Percentiles rank a stretch among this genome's conserved stretches.
phyloP scores from a whole-genome alignment of 2,329 filamentous ascomycete genomes.

The Exophiala calicioides region DNA sequence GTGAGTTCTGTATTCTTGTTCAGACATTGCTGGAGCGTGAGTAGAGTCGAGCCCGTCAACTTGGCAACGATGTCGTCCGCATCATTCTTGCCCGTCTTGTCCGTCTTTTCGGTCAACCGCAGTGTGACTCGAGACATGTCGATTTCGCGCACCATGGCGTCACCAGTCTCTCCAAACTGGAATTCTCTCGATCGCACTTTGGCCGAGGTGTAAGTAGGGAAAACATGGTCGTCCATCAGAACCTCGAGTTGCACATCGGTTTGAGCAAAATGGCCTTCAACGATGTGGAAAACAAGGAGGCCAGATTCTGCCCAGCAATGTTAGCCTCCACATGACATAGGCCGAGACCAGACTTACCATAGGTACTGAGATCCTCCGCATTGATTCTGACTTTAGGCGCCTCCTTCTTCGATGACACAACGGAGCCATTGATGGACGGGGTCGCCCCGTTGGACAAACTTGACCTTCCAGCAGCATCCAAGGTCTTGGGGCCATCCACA shows the following conservation, averaged over 20 bases:
- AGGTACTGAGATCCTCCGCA: constrained; percentile 75
- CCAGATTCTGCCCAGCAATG: constrained; percentile 69
- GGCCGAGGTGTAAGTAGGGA: constrained; percentile 81
- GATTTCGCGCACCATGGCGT: constrained; percentile 95
- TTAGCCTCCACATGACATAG: constrained; percentile 23
- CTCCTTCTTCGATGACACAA: constrained; percentile 53
- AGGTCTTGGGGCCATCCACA: constrained; percentile 23
- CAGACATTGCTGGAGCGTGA: constrained; percentile 83
- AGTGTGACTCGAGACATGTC: constrained; percentile 93
- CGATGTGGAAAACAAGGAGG: constrained; percentile 88
- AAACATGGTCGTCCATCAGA: constrained; percentile 91
- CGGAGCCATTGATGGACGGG: constrained; percentile 47
- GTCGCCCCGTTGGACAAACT: constrained; percentile 14
- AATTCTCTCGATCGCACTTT: constrained; percentile 68
- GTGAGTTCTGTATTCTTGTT: constrained; percentile 86
- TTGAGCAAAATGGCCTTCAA: constrained; percentile 82
- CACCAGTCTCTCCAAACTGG: constrained; percentile 86
- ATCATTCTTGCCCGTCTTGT: constrained; percentile 67
- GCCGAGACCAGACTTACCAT: constrained; percentile 55
- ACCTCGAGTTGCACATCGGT: constrained; percentile 79
- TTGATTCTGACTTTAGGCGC: constrained; percentile 76
- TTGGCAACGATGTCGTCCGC: constrained; percentile 78
- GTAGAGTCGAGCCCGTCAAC: constrained; percentile 78
- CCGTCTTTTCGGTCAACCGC: constrained; percentile 76
- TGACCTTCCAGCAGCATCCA: constrained; percentile 19